Conservation (phyloP, 345 rosid species). For the Physaria fendleri region DNA sequence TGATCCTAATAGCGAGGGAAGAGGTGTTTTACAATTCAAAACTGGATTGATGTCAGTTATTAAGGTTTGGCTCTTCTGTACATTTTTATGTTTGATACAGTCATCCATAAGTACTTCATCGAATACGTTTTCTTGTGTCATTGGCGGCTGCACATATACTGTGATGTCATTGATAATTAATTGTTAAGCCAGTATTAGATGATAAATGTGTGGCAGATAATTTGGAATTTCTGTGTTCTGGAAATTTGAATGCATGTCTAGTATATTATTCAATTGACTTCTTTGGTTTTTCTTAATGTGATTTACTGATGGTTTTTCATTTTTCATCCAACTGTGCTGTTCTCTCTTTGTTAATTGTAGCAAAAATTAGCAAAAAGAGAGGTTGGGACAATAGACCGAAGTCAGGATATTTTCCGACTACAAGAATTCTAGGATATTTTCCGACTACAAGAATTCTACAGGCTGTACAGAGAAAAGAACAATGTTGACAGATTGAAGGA, state of each 20-base stretch:
- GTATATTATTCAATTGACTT: neutral
- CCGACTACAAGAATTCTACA: conserved; percentile 83
- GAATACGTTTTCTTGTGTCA: conserved; percentile 3
- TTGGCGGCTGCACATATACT: neutral
- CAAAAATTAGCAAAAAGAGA: conserved; percentile 97
- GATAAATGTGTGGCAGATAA: neutral
- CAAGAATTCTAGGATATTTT: conserved; percentile 84
- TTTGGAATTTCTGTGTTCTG: neutral
- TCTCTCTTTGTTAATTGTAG: conserved; percentile 41
- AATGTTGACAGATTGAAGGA: conserved; percentile 65
- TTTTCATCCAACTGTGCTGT: neutral
- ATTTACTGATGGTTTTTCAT: neutral
- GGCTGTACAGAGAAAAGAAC: conserved; percentile 67
- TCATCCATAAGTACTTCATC: neutral
- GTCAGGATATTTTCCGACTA: conserved; percentile 72
- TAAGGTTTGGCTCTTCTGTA: conserved; percentile 43
- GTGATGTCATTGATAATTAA: neutral
- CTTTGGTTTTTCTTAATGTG: neutral
- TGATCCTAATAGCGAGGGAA: conserved; percentile 96
- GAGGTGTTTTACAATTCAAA: conserved; percentile 97
- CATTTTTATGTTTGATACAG: neutral
- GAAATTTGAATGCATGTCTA: neutral
- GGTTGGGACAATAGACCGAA: conserved; percentile 78
- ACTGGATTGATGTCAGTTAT: conserved; percentile 94
- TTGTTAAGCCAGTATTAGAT: neutral